Evolutionary conservation across 352 stramenopile genomes (phyloP).

Genomic region (Phytophthora pinifolia): DNA sequence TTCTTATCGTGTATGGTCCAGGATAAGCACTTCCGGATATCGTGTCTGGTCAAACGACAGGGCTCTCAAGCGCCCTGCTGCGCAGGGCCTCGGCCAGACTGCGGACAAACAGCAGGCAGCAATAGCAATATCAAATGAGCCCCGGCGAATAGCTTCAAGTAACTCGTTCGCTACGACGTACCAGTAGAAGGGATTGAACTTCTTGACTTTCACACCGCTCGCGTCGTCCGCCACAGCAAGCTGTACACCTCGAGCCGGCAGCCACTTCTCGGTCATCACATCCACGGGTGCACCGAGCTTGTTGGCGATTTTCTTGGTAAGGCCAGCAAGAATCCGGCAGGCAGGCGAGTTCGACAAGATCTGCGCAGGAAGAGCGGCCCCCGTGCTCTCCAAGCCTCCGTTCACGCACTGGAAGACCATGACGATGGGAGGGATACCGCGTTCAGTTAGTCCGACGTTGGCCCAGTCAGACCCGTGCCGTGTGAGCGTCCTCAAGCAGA

Average conservation of each 20-base stretch:
- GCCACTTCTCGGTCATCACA: conserved; percentile 86
- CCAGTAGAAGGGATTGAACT: conserved; percentile 81
- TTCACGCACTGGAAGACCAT: conserved; percentile 57
- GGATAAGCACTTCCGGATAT: too few relatives aligned
- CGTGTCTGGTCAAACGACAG: too few relatives aligned
- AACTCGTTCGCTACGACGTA: conserved; percentile 23
- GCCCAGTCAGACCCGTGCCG: conserved; percentile 75
- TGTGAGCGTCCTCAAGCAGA: conserved; percentile 68
- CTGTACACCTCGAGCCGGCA: conserved; percentile 40
- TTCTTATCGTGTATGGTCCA: too few relatives aligned
- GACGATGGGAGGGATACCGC: conserved; percentile 61
- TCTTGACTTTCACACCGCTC: conserved; percentile 24
- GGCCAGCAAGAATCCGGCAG: conserved; percentile 68
- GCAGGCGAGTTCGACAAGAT: conserved; percentile 72
- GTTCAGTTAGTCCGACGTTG: conserved; percentile 62
- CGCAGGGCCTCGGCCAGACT: conserved; percentile 26
- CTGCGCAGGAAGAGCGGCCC: conserved; percentile 37
- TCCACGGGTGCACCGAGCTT: conserved; percentile 77
- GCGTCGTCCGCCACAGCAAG: conserved; percentile 17
- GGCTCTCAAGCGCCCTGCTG: conserved; percentile 4
- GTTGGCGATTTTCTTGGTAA: conserved; percentile 86
- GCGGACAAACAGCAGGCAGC: not conserved
- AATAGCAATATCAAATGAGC: not conserved
- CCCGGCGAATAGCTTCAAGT: not conserved
- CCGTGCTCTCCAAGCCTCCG: conserved; percentile 56